phyloP scores from a whole-genome alignment of 345 rosid species.

The Melastoma malabathricum region DNA sequence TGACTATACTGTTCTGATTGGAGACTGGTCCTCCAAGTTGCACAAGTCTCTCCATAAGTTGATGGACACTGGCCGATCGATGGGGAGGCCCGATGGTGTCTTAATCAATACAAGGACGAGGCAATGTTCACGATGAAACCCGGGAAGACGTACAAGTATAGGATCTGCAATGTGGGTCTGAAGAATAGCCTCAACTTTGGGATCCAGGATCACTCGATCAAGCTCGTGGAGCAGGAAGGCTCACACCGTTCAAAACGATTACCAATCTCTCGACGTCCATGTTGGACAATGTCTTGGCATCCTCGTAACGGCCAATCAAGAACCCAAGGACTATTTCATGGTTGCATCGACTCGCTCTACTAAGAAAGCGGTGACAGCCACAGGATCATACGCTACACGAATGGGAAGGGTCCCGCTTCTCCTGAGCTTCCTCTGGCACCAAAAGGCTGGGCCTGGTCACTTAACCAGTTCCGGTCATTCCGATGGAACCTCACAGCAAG shows the following conservation, averaged over 20 bases:
- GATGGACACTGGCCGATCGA: constrained; percentile 7
- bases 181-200: constrained; percentile 12
- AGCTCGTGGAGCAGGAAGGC: constrained; percentile 32
- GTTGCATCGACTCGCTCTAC: constrained; percentile 29
- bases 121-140: constrained; percentile 14
- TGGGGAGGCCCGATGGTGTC: constrained; percentile 10
- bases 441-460: constrained; percentile 23
- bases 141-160: constrained; percentile 13
- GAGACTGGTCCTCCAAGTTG: constrained; percentile 13
- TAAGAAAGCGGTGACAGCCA: constrained; percentile 11
- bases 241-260: constrained; percentile 20
- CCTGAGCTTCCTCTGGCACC: constrained; percentile 20
- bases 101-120: constrained; percentile 10
- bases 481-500: constrained; percentile 25
- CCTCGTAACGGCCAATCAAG: constrained; percentile 18
- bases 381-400: constrained; percentile 23
- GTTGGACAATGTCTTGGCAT: constrained; percentile 27
- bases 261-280: constrained; percentile 22
- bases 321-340: constrained; percentile 22
- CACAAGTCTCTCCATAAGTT: constrained; percentile 7
- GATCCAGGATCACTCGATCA: constrained; percentile 13
- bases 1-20: constrained; percentile 11
- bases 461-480: constrained; percentile 29
- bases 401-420: constrained; percentile 11
- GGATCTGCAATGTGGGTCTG: constrained; percentile 12